These are phyloP conservation scores for Neurospora sp. DNA, from an alignment of 495 filamentous ascomycete genomes.

Conservation along the genomic window DNA sequence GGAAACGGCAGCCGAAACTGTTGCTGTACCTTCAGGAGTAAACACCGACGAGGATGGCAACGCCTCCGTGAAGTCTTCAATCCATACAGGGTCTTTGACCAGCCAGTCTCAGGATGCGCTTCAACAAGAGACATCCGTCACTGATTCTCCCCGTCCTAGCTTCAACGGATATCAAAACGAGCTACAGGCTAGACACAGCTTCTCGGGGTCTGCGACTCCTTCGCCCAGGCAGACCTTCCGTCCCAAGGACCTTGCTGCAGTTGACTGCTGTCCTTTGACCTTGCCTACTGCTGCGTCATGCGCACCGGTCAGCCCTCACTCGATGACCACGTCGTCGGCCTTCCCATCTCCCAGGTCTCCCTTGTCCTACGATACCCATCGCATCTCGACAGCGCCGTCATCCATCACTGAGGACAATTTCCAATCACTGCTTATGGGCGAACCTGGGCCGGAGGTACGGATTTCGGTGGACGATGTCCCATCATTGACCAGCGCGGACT, in stretches of 20 bases:
- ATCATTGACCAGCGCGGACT: slow-evolving; percentile 76
- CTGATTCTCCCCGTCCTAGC: slow-evolving; percentile 14
- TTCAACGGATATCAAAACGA: background rate
- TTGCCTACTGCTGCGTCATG: slow-evolving; percentile 31
- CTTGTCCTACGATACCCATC: slow-evolving; percentile 57
- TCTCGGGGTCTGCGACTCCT: slow-evolving; percentile 44
- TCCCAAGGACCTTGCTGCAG: slow-evolving; percentile 46
- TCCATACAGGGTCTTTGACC: background rate
- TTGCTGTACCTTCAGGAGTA: background rate
- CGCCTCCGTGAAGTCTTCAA: background rate
- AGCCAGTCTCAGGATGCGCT: background rate
- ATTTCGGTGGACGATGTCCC: slow-evolving; percentile 80
- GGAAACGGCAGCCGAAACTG: background rate
- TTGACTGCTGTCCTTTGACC: slow-evolving; percentile 36
- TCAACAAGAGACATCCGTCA: background rate
- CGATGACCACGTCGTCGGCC: slow-evolving; percentile 41
- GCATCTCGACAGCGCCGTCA: slow-evolving; percentile 61
- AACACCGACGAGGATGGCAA: background rate
- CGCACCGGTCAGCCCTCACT: slow-evolving; percentile 43
- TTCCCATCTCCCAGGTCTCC: slow-evolving; percentile 47
- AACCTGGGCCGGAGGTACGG: slow-evolving; percentile 54
- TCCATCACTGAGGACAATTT: slow-evolving; percentile 60
- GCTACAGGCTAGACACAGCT: background rate
- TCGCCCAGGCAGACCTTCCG: slow-evolving; percentile 45
- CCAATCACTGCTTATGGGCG: slow-evolving; percentile 49